Base-by-base conservation (phyloP, 805 yeast species). In the Schwanniomyces pseudopolymorphus region DNA sequence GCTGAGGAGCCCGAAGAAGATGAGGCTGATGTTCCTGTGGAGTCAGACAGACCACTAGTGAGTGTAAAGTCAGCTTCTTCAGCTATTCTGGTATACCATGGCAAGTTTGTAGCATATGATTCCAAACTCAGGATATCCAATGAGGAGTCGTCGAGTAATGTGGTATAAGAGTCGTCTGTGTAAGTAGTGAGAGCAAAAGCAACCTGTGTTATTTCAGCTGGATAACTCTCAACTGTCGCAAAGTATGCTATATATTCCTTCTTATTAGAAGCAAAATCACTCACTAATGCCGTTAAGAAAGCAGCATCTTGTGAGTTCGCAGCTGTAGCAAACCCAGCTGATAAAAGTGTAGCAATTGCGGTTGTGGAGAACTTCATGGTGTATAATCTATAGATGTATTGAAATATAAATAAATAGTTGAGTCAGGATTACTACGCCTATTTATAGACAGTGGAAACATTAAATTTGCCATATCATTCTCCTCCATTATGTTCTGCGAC, bases 81-180 rank as follows among this genome's bases (percentile, higher is more conserved):
- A 27, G 45, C 55, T 25, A 61, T 45, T 38, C 66, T 55, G 6
- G 61, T 54, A 58, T 61, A 69, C 76, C 76, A 71, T 14, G 72
- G 74, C 47, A 71, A 60, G 21, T 56, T 51, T 11, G 72, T 65
- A 31, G 73, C 75, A 54, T 55, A 70, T 2, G 52, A 43, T 49
- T 56, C 61, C 46, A 70, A 56, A 27, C 47, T 50, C 21, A 48
- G 45, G 46, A 65, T 50, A 50, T 61, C 52, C 16, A 64, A 42
- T 5, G 56, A 50, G 5, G 66, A 38, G 42, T 64, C 50, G 37
- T 61, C 55, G 51, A 70, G 57, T 43, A 64, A 57, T 2, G 75
- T 69, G 14, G 74, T 69, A 51, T 69, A 70, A 9, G 71, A 58
- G 45, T 67, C 68, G 50, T 68, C 72, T 3, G 60, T 61, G 50